Evolutionary conservation across 1,139 yeast species (phyloP).

Genomic region (Magnusiomyces suaveolens): DNA sequence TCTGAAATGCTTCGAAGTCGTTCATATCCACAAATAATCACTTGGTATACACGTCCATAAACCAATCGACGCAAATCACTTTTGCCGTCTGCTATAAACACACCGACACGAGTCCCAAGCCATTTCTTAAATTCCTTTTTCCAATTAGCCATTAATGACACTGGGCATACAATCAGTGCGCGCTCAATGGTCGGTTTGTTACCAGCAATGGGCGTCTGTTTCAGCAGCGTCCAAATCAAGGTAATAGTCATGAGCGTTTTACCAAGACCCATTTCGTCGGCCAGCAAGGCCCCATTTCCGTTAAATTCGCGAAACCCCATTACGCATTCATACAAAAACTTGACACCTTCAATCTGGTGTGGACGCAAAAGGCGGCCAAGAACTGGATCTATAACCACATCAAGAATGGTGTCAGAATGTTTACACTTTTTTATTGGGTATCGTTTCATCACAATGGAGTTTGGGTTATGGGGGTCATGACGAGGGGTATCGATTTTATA

Average conservation of each 20-base stretch:
- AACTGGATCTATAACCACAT: slow-evolving; percentile 63
- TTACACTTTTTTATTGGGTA: slow-evolving; percentile 14
- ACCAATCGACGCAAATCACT: slow-evolving; percentile 61
- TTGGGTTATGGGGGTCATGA: slow-evolving; percentile 34
- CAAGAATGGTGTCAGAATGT: slow-evolving; percentile 27
- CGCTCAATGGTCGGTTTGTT: slow-evolving; percentile 41
- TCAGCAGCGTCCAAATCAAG: slow-evolving; percentile 71
- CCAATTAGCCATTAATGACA: slow-evolving; percentile 84
- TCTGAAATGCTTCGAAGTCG: slow-evolving; percentile 51
- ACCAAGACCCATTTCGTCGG: slow-evolving; percentile 98
- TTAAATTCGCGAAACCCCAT: slow-evolving; percentile 49
- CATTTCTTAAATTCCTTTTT: slow-evolving; percentile 79
- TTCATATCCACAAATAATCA: slow-evolving; percentile 81
- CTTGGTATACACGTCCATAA: slow-evolving; percentile 65
- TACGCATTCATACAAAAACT: slow-evolving; percentile 70
- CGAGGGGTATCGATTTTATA: slow-evolving; percentile 27
- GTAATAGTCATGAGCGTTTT: slow-evolving; percentile 83
- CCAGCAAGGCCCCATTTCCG: slow-evolving; percentile 74
- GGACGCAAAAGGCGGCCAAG: slow-evolving; percentile 52
- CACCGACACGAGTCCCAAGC: slow-evolving; percentile 60
- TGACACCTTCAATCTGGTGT: slow-evolving; percentile 79
- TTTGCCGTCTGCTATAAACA: slow-evolving; percentile 29
- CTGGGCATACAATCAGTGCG: slow-evolving; percentile 81
- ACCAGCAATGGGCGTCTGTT: slow-evolving; percentile 52
- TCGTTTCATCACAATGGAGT: slow-evolving; percentile 42